Conservation (phyloP, 225 moss, liverwort and hornwort species). For the Takakia lepidozioides region DNA sequence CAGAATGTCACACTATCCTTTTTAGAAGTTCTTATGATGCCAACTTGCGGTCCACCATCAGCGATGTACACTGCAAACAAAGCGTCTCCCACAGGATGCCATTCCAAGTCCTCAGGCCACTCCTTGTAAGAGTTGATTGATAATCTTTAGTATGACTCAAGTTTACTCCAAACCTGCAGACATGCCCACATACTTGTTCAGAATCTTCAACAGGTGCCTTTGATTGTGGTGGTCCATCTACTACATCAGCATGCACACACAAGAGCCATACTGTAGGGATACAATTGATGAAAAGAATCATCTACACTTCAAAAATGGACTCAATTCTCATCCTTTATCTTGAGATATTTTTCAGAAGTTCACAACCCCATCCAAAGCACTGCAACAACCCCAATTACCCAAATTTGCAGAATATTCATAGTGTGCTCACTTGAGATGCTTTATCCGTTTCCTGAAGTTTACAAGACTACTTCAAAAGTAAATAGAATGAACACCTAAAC, state of each 20-base stretch:
- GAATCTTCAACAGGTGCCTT: slow-evolving; percentile 1
- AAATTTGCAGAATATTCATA: too few relatives aligned
- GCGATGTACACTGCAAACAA: slow-evolving; percentile 49
- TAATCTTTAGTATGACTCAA: slow-evolving; percentile 76
- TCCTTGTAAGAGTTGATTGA: slow-evolving; percentile 51
- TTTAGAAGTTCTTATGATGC: slow-evolving; percentile 36
- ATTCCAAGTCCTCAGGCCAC: slow-evolving; percentile 86
- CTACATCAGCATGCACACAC: background rate
- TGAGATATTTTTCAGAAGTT: slow-evolving; percentile 86
- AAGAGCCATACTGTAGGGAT: background rate
- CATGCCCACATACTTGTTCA: background rate
- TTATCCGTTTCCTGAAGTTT: too few relatives aligned
- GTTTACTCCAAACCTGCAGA: slow-evolving; percentile 61
- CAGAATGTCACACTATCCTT: too few relatives aligned
- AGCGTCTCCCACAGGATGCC: slow-evolving; percentile 51
- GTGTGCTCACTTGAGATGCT: too few relatives aligned
- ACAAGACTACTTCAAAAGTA: slow-evolving; percentile 2
- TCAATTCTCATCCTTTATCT: slow-evolving; percentile 55
- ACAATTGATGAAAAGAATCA: background rate
- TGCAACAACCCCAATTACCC: too few relatives aligned
- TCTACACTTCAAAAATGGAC: background rate
- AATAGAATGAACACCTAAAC: too few relatives aligned
- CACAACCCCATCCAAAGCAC: slow-evolving; percentile 88
- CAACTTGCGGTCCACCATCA: slow-evolving; percentile 47
- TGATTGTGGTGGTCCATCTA: background rate